Evolutionary conservation across 148 eudicot species (phyloP), one percentile per base, ranked within the genome.

Genomic region (Camellia sinensis): DNA sequence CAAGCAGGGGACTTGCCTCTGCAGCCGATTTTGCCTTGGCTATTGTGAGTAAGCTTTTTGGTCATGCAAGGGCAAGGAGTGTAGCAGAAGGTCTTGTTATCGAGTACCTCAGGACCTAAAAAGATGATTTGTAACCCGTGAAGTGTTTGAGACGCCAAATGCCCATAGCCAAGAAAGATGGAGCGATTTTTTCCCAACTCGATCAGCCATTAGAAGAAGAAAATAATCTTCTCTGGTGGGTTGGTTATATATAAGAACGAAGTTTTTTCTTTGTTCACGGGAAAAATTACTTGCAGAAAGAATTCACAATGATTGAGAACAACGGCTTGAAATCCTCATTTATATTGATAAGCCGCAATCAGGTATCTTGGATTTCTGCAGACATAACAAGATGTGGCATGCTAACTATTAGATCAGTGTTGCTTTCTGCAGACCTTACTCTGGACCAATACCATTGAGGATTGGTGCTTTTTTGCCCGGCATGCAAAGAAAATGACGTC

Each of bases 1-100:
- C 98, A 37, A 80, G 97, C 80, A 88, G 82, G 71, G 99, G 99
- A 63, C 90, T 93, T 43, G 80, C 89, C 71, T 85, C 86, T 57
- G 80, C 91, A 75, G 83, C 84, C 9, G 93, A 92, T 79, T 91
- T 93, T 85, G 86, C 91, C 37, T 89, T 96, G 78, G 91, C 95
- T 84, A 92, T 96, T 48, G 97, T 96, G 56, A 82, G 87, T 82
- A 96, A 96, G 87, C 82, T 93, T 80, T 93, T 92, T 53, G 98
- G 95, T 72, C 88, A 89, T 79, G 86, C 90, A 52, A 89, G 99
- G 78, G 98, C 99, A 62, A 93, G 97, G 87, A 89, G 99, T 84
- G 97, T 96, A 17, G 98, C 99, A 17, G 98, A 91, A 85, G 97
- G 95, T 57, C 93, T 96, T 45, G 99, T 96, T 74, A 89, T 86